These are phyloP conservation scores for Sedum album DNA, from an alignment of 164 flowering plant genomes.

Conservation along the genomic window DNA sequence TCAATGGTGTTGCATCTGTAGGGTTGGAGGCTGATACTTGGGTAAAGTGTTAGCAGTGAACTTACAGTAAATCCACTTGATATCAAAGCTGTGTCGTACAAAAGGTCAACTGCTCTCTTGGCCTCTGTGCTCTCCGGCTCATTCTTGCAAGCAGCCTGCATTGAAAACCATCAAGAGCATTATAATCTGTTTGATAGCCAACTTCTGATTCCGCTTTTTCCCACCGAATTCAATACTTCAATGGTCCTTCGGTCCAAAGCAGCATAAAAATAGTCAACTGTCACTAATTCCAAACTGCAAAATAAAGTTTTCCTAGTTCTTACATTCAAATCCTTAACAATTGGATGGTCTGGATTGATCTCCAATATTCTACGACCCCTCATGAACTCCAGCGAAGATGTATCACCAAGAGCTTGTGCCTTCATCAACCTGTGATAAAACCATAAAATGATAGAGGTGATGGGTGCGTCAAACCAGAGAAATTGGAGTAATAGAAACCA, in stretches of 20 bases:
- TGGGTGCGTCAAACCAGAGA: no score
- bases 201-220: no score
- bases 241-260: background rate
- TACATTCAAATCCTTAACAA: constrained; percentile 79
- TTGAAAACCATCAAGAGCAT: background rate
- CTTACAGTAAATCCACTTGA: constrained; percentile 93
- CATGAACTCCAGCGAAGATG: constrained; percentile 86
- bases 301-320: constrained; percentile 15
- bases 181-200: no score
- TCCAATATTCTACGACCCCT: constrained; percentile 89
- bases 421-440: constrained; percentile 72
- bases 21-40: background rate
- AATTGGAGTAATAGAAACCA: no score
- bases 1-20: background rate
- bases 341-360: constrained; percentile 89
- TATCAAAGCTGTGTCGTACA: constrained; percentile 85
- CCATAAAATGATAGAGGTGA: no score
- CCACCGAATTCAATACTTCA: background rate
- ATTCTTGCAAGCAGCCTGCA: constrained; percentile 91
- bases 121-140: no score
- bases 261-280: background rate
- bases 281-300: background rate
- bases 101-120: no score
- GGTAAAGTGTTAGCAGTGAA: background rate
- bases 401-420: constrained; percentile 92